Evolutionary conservation across 1,284 basidiomycete genomes (phyloP).

Genomic region (Termitomyces sp.): DNA sequence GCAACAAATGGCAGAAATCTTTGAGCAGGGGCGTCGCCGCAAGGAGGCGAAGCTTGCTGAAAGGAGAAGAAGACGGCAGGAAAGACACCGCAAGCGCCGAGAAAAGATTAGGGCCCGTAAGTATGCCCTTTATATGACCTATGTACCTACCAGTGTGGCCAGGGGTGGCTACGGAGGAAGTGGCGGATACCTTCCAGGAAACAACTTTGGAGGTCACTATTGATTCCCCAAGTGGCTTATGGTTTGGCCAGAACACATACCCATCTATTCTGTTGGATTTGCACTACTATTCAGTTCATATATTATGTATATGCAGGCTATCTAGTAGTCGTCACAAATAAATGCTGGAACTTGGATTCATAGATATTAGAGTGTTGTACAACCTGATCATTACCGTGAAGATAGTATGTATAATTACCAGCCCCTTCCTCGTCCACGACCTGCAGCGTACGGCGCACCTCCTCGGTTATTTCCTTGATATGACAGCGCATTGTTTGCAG

Average conservation of each 20-base stretch:
- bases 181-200: constrained; percentile 18
- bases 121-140: constrained; percentile 60
- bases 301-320: neutral
- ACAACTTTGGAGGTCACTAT: constrained; percentile 21
- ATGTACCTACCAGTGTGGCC: constrained; percentile 28
- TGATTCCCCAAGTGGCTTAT: neutral
- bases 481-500: constrained; percentile 14
- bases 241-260: neutral
- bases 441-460: constrained; percentile 16
- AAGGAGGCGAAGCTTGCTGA: constrained; percentile 41
- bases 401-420: constrained; percentile 24
- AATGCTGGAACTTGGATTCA: neutral
- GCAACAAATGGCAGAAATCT: constrained; percentile 31
- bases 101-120: constrained; percentile 54
- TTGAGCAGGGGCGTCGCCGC: constrained; percentile 45
- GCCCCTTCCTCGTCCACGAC: constrained; percentile 34
- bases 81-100: constrained; percentile 56
- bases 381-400: constrained; percentile 9
- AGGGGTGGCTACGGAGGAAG: constrained; percentile 10
- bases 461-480: constrained; percentile 21
- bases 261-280: neutral
- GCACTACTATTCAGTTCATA: neutral
- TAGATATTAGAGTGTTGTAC: constrained; percentile 6
- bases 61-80: constrained; percentile 54
- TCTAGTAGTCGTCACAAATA: neutral